Evolutionary conservation across 805 yeast species (phyloP).

Genomic region (Teunomyces stri): DNA sequence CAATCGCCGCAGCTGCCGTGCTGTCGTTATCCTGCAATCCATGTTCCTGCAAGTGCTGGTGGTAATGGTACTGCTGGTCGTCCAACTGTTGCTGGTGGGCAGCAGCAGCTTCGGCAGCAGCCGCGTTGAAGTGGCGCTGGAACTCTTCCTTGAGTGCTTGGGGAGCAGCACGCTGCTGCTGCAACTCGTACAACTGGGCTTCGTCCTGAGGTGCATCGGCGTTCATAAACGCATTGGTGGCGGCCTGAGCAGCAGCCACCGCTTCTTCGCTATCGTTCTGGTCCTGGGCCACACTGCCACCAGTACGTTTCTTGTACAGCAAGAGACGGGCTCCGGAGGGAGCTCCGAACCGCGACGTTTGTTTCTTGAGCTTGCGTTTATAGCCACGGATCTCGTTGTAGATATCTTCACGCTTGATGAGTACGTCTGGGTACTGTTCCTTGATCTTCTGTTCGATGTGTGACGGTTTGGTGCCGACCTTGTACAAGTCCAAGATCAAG

Average conservation of each 20-base stretch:
- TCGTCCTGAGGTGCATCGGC: slow-evolving; percentile 8
- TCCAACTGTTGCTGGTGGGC: slow-evolving; percentile 24
- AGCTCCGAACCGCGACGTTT: slow-evolving; percentile 25
- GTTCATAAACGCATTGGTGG: slow-evolving; percentile 19
- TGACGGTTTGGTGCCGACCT: slow-evolving; percentile 54
- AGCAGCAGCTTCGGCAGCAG: slow-evolving; percentile 9
- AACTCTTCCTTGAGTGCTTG: slow-evolving; percentile 9
- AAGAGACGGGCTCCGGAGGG: slow-evolving; percentile 17
- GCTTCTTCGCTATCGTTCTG: slow-evolving; percentile 7
- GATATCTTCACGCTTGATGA: slow-evolving; percentile 56
- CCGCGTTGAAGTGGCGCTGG: slow-evolving; percentile 14
- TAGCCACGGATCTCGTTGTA: slow-evolving; percentile 57
- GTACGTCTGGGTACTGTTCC: slow-evolving; percentile 51
- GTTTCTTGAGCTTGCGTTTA: slow-evolving; percentile 49
- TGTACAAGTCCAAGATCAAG: slow-evolving; percentile 50
- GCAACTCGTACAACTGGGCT: slow-evolving; percentile 21
- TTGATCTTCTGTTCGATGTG: slow-evolving; percentile 51
- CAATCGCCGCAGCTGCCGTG: slow-evolving; percentile 39
- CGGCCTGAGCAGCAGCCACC: slow-evolving; percentile 11
- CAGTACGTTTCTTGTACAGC: slow-evolving; percentile 22
- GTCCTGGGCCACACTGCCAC: background rate
- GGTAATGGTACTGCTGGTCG: slow-evolving; percentile 26
- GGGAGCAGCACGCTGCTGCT: slow-evolving; percentile 12
- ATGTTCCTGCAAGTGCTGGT: slow-evolving; percentile 26
- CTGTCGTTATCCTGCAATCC: slow-evolving; percentile 19